Percentiles rank a stretch among this genome's conserved stretches.
Evolutionary conservation across 2,329 filamentous ascomycete genomes (phyloP).

Genomic region (Neopestalotiopsis sp.): DNA sequence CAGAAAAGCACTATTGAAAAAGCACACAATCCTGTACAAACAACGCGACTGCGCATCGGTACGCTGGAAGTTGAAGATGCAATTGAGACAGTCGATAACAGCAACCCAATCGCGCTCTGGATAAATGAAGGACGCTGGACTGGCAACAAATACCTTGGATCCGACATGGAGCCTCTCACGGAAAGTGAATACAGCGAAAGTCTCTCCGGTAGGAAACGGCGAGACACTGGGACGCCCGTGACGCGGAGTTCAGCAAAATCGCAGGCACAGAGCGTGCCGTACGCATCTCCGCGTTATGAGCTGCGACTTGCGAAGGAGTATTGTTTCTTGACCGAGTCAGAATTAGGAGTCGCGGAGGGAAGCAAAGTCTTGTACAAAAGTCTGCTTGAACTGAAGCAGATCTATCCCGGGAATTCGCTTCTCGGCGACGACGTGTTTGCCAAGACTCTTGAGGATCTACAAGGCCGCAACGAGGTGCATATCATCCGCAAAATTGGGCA

Average conservation of each 20-base stretch:
- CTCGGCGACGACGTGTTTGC: not conserved
- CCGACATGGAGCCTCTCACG: slow-evolving; percentile 32
- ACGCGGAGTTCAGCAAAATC: not conserved
- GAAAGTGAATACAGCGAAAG: not conserved
- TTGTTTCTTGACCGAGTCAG: not conserved
- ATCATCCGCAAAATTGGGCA: not conserved
- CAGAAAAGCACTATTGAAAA: not conserved
- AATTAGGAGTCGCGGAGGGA: not conserved
- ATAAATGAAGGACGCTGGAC: slow-evolving; percentile 22
- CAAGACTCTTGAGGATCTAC: not conserved
- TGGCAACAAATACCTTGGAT: slow-evolving; percentile 36
- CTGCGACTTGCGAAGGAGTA: not conserved
- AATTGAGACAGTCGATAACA: not conserved
- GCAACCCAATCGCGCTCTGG: slow-evolving; percentile 25
- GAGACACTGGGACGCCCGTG: not conserved
- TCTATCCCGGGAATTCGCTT: not conserved
- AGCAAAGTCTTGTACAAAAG: not conserved
- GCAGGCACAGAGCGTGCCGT: not conserved
- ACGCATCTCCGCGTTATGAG: not conserved
- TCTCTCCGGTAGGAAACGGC: no score
- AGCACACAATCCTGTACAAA: not conserved
- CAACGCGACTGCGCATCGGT: not conserved
- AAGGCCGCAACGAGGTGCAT: not conserved
- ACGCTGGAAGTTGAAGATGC: not conserved
- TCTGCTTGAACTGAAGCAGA: not conserved